Evolutionary conservation across 495 filamentous ascomycete genomes (phyloP).

Genomic region (Xylaria palmicola): DNA sequence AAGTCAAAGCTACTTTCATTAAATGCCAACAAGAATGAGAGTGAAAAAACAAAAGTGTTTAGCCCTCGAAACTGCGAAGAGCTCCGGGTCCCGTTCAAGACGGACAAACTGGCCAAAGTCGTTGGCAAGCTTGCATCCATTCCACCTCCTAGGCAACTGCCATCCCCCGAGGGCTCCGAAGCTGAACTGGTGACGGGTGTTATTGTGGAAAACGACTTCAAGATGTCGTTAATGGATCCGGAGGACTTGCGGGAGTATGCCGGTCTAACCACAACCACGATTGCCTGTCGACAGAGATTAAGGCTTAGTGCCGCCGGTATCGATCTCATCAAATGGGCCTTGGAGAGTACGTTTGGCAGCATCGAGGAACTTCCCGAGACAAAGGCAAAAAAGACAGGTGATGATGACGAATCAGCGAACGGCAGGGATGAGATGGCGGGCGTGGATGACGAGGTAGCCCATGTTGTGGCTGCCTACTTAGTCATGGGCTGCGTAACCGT

Average conservation of each 20-base stretch:
- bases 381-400: conserved; percentile 32
- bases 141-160: conserved; percentile 54
- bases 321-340: conserved; percentile 87
- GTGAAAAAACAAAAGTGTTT: conserved; percentile 83
- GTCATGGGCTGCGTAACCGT: conserved; percentile 91
- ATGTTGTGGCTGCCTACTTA: conserved; percentile 60
- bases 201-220: conserved; percentile 94
- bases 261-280: conserved; percentile 87
- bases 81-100: conserved; percentile 89
- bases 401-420: conserved; percentile 28
- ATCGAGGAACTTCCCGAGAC: conserved; percentile 65
- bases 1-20: conserved; percentile 92
- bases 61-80: conserved; percentile 93
- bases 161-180: conserved; percentile 27
- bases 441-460: conserved; percentile 57
- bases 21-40: conserved; percentile 73
- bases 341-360: conserved; percentile 88
- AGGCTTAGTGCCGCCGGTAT: conserved; percentile 83
- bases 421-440: conserved; percentile 47
- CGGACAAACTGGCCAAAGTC: conserved; percentile 95
- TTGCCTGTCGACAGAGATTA: conserved; percentile 85
- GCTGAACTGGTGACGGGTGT: conserved; percentile 76
- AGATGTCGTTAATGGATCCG: conserved; percentile 91
- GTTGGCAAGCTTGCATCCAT: conserved; percentile 89
- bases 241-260: conserved; percentile 95